Percentiles rank a stretch among this genome's conserved stretches.
Evolutionary conservation across 2,329 filamentous ascomycete species (phyloP).

Genomic region (Phoma herbarum): DNA sequence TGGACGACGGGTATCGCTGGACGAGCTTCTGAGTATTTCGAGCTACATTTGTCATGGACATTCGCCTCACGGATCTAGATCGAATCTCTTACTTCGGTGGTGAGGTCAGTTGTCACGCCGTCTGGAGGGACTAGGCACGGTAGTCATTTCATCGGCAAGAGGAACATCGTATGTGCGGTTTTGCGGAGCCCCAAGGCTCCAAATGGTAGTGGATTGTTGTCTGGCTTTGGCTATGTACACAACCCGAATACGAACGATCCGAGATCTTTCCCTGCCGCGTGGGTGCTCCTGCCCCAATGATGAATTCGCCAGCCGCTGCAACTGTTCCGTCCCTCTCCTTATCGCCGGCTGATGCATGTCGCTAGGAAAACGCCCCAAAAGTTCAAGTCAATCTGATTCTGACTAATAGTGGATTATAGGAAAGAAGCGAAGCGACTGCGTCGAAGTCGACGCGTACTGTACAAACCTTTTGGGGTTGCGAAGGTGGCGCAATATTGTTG

Average conservation of each 20-base stretch:
- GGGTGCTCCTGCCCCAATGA: not conserved
- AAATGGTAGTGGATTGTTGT: conserved; percentile 37
- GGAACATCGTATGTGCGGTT: not conserved
- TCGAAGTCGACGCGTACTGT: conserved; percentile 9
- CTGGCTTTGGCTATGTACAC: conserved; percentile 33
- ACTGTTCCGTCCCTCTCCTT: conserved; percentile 1
- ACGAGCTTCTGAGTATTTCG: no score
- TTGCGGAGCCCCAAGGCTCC: conserved; percentile 30
- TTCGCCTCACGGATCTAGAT: no score
- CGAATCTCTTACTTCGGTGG: no score
- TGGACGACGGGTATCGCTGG: no score
- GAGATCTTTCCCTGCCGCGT: not conserved
- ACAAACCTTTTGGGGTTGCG: conserved; percentile 24
- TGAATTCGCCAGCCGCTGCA: not conserved
- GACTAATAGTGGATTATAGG: conserved; percentile 15
- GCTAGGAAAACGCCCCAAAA: conserved; percentile 16
- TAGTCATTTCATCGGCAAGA: not conserved
- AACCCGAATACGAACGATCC: conserved; percentile 10
- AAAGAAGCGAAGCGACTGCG: conserved; percentile 14
- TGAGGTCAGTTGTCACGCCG: no score
- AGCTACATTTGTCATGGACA: no score
- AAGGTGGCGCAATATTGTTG: conserved; percentile 7
- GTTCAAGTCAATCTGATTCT: conserved; percentile 1
- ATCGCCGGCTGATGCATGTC: conserved; percentile 21
- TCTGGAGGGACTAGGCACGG: not conserved